Base-by-base conservation (phyloP, 208 protist species). In the Borovskyia barvae region DNA sequence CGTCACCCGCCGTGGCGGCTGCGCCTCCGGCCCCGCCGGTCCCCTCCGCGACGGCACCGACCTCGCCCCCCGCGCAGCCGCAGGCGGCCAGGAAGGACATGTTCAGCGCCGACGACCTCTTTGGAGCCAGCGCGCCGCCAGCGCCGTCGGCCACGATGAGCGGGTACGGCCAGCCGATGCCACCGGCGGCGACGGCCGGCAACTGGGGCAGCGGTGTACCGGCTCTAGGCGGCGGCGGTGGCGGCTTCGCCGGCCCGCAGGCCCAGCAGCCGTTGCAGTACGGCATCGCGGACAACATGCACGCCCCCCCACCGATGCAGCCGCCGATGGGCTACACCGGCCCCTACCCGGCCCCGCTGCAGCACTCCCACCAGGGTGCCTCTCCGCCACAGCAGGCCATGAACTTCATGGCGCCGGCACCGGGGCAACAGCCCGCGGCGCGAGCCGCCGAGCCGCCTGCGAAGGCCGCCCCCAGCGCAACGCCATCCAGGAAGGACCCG, bases 61-160 rank as follows among this genome's bases (percentile, higher is more conserved):
- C 54, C 19, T 72, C 59, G 49, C 36, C 51, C 39, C 28, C 32
- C 49, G 41, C 33, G 12, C 46, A 33, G n/a, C 36, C 61, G n/a
- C 29, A 28, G 9, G 26, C 53, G 26, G 61, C 50, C 20, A 46
- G 72, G 58, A 69, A 61, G 37, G 72, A 84, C 58, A 22, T 63
- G 19, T 84, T 84, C 64, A 86, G 49, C 59, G 48, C 74, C 12
- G 62, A 80, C 39, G 76, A 84, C 60, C 73, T 80, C 57, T 85
- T 85, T 49, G 36, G 58, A 29, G 75, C 48, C 0, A 54, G 68
- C 5, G 54, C 60, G 22, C 60, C 56, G 25, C 66, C 47, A 54
- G 55, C 40, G 40, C 43, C 67, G 37, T 26, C 37, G 46, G 35
- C 30, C 47, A 63, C 48, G 50, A 56, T 62, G 47, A 41, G 30